These are phyloP conservation scores for Kuraishia floccosa DNA, from an alignment of 805 yeast genomes.

Conservation along the genomic window DNA sequence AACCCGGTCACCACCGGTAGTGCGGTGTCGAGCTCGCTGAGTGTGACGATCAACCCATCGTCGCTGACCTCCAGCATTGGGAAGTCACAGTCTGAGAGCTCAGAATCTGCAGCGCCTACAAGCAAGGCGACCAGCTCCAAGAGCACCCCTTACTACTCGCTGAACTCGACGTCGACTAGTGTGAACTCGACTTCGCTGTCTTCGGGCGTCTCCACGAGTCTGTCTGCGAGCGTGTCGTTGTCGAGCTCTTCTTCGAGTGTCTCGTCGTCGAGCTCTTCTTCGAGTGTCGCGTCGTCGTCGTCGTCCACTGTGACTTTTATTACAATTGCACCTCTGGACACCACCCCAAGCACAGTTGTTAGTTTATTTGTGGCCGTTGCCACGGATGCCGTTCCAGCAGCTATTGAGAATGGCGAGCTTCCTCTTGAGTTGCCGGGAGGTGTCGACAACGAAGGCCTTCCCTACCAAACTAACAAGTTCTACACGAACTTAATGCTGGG, in stretches of 20 bases:
- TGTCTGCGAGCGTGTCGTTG: conserved; percentile 2
- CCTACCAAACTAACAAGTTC: conserved; percentile 68
- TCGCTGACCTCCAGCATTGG: too few relatives aligned
- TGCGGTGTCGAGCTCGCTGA: conserved; percentile 13
- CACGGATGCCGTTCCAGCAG: conserved; percentile 29
- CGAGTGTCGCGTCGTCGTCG: conserved; percentile 3
- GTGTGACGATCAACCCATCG: conserved; percentile 14
- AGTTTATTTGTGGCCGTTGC: conserved; percentile 39
- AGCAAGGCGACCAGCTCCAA: too few relatives aligned
- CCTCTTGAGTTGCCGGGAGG: conserved; percentile 35
- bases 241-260: not conserved
- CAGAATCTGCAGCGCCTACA: too few relatives aligned
- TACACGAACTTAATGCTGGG: conserved; percentile 54
- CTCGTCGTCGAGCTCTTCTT: conserved; percentile 5
- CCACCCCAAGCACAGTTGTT: conserved; percentile 9
- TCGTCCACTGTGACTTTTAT: conserved; percentile 2
- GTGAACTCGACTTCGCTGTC: too few relatives aligned
- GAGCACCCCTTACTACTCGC: too few relatives aligned
- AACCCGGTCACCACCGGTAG: conserved; percentile 19
- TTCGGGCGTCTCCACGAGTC: too few relatives aligned
- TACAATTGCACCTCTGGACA: too few relatives aligned
- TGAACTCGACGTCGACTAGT: too few relatives aligned
- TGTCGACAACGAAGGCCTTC: conserved; percentile 28
- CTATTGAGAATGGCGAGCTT: conserved; percentile 33
- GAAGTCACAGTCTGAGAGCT: too few relatives aligned